These are phyloP conservation scores for Alternaria brassicicola DNA, from an alignment of 2,329 filamentous ascomycete genomes.

Conservation along the genomic window DNA sequence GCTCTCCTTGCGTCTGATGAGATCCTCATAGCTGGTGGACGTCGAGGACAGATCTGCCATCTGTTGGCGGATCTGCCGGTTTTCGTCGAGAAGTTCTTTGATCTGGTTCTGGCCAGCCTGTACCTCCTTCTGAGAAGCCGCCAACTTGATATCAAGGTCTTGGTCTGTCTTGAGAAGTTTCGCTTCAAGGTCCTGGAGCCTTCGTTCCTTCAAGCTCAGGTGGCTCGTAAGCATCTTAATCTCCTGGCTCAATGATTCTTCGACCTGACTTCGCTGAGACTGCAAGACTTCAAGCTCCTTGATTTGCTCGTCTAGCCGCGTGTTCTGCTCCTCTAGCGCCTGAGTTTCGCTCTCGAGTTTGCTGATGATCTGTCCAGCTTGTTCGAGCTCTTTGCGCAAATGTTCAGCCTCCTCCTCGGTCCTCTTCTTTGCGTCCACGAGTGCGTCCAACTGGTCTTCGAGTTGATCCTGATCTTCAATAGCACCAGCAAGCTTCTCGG, in stretches of 20 bases:
- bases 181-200: conserved; percentile 82
- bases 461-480: conserved; percentile 93
- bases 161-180: conserved; percentile 86
- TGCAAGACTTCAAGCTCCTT: conserved; percentile 72
- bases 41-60: conserved; percentile 86
- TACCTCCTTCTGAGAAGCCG: conserved; percentile 78
- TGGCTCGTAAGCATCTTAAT: conserved; percentile 92
- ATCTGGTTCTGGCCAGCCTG: conserved; percentile 75
- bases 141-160: conserved; percentile 84
- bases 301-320: conserved; percentile 73
- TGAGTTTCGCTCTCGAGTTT: conserved; percentile 87
- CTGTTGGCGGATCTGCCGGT: conserved; percentile 81
- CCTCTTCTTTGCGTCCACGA: conserved; percentile 86
- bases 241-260: conserved; percentile 79
- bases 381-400: conserved; percentile 82
- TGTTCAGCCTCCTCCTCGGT: conserved; percentile 84
- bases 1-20: conserved; percentile 91
- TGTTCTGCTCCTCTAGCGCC: conserved; percentile 69
- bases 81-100: conserved; percentile 78
- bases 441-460: conserved; percentile 88
- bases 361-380: conserved; percentile 85
- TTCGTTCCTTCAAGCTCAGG: conserved; percentile 84
- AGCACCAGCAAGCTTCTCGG: conserved; percentile 89
- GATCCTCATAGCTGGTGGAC: conserved; percentile 92
- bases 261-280: conserved; percentile 74